Evolutionary conservation across 2,329 filamentous ascomycete genomes (phyloP).

Genomic region (Coleophoma cylindrospora): DNA sequence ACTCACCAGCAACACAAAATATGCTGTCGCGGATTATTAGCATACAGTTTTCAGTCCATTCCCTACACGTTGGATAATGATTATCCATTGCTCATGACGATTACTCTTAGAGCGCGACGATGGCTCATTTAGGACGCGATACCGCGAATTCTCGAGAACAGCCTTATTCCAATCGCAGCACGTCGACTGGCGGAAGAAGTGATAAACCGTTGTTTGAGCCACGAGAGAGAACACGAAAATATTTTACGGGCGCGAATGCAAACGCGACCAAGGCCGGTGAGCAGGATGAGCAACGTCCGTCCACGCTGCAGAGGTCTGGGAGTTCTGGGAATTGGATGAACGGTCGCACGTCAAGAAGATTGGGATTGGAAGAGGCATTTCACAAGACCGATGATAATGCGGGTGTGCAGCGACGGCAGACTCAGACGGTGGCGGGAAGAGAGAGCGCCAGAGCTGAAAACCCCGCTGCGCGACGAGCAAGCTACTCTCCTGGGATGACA

Average conservation of each 20-base stretch:
- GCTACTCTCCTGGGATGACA: constrained; percentile 2
- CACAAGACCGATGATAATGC: constrained; percentile 8
- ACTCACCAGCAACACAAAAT: neutral
- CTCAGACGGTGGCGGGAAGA: neutral
- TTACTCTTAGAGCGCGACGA: neutral
- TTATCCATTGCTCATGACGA: constrained; percentile 1
- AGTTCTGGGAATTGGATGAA: constrained; percentile 5
- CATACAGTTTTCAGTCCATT: neutral
- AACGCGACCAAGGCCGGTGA: neutral
- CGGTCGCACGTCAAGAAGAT: neutral
- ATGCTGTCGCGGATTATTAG: neutral
- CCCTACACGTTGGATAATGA: neutral
- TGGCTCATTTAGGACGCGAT: constrained; percentile 2
- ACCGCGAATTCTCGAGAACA: neutral
- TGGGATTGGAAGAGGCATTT: constrained; percentile 11
- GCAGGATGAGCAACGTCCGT: neutral
- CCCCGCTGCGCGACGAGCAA: constrained; percentile 8
- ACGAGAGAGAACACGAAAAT: neutral
- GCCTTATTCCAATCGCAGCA: neutral
- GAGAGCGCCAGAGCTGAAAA: constrained; percentile 1
- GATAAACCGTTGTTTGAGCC: neutral
- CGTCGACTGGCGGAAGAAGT: neutral
- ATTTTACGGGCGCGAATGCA: neutral
- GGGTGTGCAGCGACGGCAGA: constrained; percentile 1
- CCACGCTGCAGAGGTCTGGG: neutral